phyloP scores from a whole-genome alignment of 1,139 yeast genomes.

The Yamadazyma membranifaciens region DNA sequence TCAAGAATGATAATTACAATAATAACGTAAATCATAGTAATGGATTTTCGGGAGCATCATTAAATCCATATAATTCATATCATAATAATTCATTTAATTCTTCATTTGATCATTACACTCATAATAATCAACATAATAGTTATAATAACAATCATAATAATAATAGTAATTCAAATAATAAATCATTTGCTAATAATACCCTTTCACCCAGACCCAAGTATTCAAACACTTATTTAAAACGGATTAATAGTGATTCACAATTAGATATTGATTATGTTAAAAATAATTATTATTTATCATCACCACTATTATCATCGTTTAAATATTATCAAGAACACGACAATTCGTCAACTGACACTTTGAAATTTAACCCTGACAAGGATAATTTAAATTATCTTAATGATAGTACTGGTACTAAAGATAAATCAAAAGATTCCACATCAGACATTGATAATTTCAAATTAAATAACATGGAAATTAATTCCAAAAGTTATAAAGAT shows the following conservation, averaged over 20 bases:
- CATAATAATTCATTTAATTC: background rate
- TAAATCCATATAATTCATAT: background rate
- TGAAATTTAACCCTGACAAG: conserved; percentile 1
- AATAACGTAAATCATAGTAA: conserved; percentile 1
- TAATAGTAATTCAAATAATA: background rate
- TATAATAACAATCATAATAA: background rate
- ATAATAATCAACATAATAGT: background rate
- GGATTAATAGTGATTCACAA: conserved; percentile 30
- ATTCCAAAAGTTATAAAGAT: conserved; percentile 65
- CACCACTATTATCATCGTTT: conserved; percentile 33
- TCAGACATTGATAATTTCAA: conserved; percentile 3
- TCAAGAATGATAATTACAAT: conserved; percentile 9
- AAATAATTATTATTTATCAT: conserved; percentile 38
- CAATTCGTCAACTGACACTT: conserved; percentile 7
- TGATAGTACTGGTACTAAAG: conserved; percentile 5
- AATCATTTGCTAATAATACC: conserved; percentile 9
- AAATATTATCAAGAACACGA: conserved; percentile 8
- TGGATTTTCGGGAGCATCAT: conserved; percentile 1
- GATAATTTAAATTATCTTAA: conserved; percentile 8
- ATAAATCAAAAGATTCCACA: background rate
- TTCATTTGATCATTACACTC: background rate
- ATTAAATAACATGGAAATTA: conserved; percentile 23
- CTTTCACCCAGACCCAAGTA: conserved; percentile 32
- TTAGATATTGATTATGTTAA: conserved; percentile 31
- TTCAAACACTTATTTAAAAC: conserved; percentile 37